Evolutionary conservation across 2,329 filamentous ascomycete species (phyloP).

Genomic region (Pseudogymnoascus sp.): DNA sequence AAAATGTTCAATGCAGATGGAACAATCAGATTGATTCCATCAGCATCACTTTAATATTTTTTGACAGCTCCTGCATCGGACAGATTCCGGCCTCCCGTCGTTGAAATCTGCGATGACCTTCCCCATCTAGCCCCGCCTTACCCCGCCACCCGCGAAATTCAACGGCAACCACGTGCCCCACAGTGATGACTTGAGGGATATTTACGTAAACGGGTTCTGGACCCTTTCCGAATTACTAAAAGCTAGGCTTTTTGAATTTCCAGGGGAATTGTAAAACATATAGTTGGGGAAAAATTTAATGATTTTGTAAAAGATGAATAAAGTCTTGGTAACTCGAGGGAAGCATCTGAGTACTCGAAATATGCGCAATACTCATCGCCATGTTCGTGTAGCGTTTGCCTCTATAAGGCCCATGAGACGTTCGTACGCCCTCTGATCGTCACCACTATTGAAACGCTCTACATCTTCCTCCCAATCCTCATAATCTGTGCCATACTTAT

Average conservation of each 20-base stretch:
- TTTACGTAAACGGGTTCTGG: slow-evolving; percentile 1
- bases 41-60: slow-evolving; percentile 2
- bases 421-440: not conserved
- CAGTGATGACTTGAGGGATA: slow-evolving; percentile 3
- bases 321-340: not conserved
- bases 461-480: not conserved
- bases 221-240: not conserved
- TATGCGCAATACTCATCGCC: not conserved
- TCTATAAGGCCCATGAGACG: not conserved
- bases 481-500: not conserved
- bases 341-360: not conserved
- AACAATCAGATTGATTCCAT: not conserved
- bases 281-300: not conserved
- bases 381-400: not conserved
- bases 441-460: not conserved
- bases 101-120: slow-evolving; percentile 5
- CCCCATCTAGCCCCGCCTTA: not conserved
- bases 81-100: not conserved
- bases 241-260: not conserved
- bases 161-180: slow-evolving; percentile 4
- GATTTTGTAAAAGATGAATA: not conserved
- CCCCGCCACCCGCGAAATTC: not conserved
- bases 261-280: no score
- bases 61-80: not conserved
- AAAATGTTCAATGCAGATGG: not conserved